A percentile compares a stretch with the other conserved stretches of the same genome.
These are phyloP conservation scores for Tuber borchii DNA, from an alignment of 495 filamentous ascomycete genomes.

Conservation along the genomic window DNA sequence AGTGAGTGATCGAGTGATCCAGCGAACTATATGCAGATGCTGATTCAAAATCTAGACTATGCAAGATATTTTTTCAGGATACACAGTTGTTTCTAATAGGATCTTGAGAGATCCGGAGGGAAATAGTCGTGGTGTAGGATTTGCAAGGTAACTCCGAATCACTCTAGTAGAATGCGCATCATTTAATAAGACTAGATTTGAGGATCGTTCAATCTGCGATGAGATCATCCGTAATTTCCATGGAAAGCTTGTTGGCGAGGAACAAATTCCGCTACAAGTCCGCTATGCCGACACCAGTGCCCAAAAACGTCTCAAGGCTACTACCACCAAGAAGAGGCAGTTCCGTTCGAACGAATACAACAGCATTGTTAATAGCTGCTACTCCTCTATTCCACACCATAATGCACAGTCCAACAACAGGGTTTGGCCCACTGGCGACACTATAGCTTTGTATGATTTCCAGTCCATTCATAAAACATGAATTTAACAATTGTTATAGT, in stretches of 20 bases:
- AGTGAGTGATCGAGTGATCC: conserved; percentile 48
- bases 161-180: not conserved
- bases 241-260: conserved; percentile 62
- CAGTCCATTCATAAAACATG: not conserved
- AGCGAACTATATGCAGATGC: conserved; percentile 12
- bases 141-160: conserved; percentile 65
- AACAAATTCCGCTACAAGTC: conserved; percentile 75
- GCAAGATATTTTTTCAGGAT: conserved; percentile 70
- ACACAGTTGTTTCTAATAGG: conserved; percentile 79
- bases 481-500: not conserved
- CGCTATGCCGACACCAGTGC: conserved; percentile 94
- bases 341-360: conserved; percentile 96
- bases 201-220: conserved; percentile 78
- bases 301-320: conserved; percentile 91
- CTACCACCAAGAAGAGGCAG: conserved; percentile 83
- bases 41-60: conserved; percentile 54
- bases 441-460: not conserved
- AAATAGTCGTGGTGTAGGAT: conserved; percentile 91
- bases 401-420: conserved; percentile 19
- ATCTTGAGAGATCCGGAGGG: conserved; percentile 85
- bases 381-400: conserved; percentile 17
- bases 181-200: conserved; percentile 56
- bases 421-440: not conserved
- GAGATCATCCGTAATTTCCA: conserved; percentile 77
- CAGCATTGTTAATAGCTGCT: conserved; percentile 44